These are phyloP conservation scores for Kwoniella mangroviensis DNA, from an alignment of 768 basidiomycete species.

Conservation along the genomic window DNA sequence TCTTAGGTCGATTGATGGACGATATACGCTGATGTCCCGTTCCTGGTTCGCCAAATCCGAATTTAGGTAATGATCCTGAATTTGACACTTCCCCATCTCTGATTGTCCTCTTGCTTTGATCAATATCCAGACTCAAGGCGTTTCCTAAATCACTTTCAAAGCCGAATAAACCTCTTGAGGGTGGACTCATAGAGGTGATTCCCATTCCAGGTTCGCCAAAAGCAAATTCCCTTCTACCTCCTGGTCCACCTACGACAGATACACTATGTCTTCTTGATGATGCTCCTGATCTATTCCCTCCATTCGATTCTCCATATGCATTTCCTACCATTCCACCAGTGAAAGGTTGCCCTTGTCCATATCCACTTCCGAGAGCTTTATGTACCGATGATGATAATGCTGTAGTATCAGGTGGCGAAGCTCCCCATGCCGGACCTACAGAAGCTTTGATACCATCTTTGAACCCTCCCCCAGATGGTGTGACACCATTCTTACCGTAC, in stretches of 20 bases:
- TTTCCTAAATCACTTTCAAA: constrained; percentile 43
- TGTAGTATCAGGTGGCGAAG: constrained; percentile 21
- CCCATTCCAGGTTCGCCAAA: constrained; percentile 47
- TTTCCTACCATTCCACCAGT: neutral
- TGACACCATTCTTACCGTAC: constrained; percentile 13
- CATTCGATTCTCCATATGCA: constrained; percentile 3
- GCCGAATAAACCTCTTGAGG: constrained; percentile 38
- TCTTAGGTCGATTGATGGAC: constrained; percentile 13
- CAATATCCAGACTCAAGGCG: constrained; percentile 48
- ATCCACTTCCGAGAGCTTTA: constrained; percentile 36
- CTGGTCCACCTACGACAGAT: constrained; percentile 53
- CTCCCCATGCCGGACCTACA: constrained; percentile 30
- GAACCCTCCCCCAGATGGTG: constrained; percentile 7
- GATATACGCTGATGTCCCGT: constrained; percentile 21
- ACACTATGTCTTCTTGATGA: constrained; percentile 52
- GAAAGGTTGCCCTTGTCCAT: constrained; percentile 18
- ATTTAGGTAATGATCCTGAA: constrained; percentile 21
- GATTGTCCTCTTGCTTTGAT: constrained; percentile 29
- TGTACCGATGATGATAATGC: constrained; percentile 38
- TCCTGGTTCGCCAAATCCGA: constrained; percentile 1
- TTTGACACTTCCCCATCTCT: constrained; percentile 22
- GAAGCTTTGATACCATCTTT: constrained; percentile 18
- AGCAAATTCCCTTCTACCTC: constrained; percentile 49
- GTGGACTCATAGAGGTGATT: constrained; percentile 30
- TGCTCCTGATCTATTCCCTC: constrained; percentile 44